phyloP scores from a whole-genome alignment of 768 basidiomycete species.

The Lactarius sanguifluus region DNA sequence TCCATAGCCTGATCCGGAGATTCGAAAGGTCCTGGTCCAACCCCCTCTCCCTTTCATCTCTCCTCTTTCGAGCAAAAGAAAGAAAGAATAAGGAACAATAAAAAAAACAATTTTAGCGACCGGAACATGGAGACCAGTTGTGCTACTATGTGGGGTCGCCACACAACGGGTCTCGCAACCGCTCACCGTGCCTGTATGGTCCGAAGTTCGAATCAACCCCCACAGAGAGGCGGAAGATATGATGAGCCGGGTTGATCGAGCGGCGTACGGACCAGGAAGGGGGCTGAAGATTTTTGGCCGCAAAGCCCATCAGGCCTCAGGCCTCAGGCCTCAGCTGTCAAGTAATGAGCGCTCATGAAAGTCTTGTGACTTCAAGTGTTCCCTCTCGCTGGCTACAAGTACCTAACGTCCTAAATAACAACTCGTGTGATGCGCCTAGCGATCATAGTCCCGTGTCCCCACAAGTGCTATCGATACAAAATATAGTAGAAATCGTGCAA shows the following conservation, averaged over 20 bases:
- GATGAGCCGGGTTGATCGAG: conserved; percentile 1
- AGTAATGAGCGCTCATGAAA: neutral
- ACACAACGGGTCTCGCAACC: neutral
- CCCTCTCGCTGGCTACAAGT: neutral
- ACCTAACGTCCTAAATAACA: neutral
- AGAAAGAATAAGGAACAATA: neutral
- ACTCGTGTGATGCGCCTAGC: neutral
- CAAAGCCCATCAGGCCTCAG: neutral
- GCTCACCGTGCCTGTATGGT: neutral
- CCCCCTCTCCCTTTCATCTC: neutral
- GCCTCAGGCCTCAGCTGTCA: neutral
- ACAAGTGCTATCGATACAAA: conserved; percentile 27
- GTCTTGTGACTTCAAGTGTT: neutral
- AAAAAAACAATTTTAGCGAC: neutral
- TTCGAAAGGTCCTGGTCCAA: neutral
- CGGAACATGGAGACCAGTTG: neutral
- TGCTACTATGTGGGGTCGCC: neutral
- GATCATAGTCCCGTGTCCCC: conserved; percentile 8
- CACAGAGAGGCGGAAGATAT: neutral
- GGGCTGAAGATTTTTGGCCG: neutral
- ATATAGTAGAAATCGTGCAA: conserved; percentile 10
- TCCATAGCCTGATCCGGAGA: neutral
- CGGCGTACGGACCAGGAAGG: neutral
- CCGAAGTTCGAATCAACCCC: neutral
- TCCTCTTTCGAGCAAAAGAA: neutral